Evolutionary conservation across 305 asterid genomes (phyloP), one percentile per base, ranked within the genome.

Genomic region (Solanum aculeatissimum): DNA sequence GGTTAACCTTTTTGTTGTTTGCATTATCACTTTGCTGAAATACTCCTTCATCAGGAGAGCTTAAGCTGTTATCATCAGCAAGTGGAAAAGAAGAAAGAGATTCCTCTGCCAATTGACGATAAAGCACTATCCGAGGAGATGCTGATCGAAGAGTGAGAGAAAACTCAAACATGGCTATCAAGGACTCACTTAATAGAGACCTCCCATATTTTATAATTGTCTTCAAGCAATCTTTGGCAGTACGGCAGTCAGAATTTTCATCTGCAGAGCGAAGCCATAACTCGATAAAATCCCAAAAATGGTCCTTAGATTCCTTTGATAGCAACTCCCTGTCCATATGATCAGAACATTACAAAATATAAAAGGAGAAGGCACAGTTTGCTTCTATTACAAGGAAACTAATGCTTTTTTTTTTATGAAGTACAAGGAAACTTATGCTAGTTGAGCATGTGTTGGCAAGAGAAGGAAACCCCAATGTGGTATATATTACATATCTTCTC

Each of bases 91-190:
- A 97, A 71, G 99, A 93, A 84, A 97, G 94, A 86, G 99, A 97
- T 88, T 95, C 98, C 89, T 94, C 98, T 38, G 98, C 98, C 91
- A 97, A 91, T 83, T 94, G 98, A 80, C 93, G 94, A 90, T 93
- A 97, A 80, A 92, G 89, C 87, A 92, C 96, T 89, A 97, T 88
- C 89, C 98, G 93, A 84, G 99, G 98, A 55, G 99, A 97, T 65
- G 98, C 93, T 83, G 98, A 94, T 90, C 99, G 94, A 92, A 97
- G 98, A 68, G 97, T 92, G 77, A 95, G 96, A 87, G 98, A 95
- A 86, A 97, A 93, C 85, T 97, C 99, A 91, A 95, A 95, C 55
- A 95, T 84, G 29, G 95, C 90, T 75, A 97, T 93, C 88, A 94
- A 90, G 53, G 97, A 91, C 87, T 93, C 97, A 69, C 89, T 88